Base-by-base conservation (phyloP, 2,329 filamentous ascomycete species). In the Pezicula radicicola region DNA sequence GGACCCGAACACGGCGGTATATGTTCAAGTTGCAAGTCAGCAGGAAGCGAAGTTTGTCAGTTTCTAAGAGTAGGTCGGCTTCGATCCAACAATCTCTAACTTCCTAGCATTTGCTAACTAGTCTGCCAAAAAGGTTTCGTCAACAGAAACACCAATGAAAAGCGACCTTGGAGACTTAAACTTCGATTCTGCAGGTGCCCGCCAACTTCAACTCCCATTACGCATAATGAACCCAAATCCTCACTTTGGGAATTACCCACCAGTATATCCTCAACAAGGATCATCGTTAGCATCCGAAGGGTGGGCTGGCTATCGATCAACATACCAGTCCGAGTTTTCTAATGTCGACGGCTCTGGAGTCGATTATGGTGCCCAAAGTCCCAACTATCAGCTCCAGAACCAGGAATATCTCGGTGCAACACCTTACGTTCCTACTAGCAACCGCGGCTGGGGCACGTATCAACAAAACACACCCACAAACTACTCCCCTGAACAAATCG, bases 11-110 rank as follows among this genome's bases (percentile, higher is more conserved):
- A 87, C 63, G 88, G 87, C n/a, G 84, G 86, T 5, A 60, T 60
- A n/a, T 97, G 93, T 70, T 76, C 80, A 10, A 96, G 92, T 68
- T 97, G 93, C 75, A 87, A 84, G 63, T 83, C 77, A 55, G 87
- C 92, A 48, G 87, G 88, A 12, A 74, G 80, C 25, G 81, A 85
- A 19, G 74, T 78, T 6, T 97, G 93, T 67, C 81, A 86, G 52
- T 97, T 96, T 65, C 75, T 95, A 57, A 81, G 93, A 70, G 93
- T 96, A 77, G 66, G 71, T 54, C 45, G 37, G 40, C 35, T 6
- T 21, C 15, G 21, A 39, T 10, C 41, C 33, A 28, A 6, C 18
- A 49, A 35, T 25, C 37, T 9, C n/a, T 49, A 41, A 43, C 33
- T 25, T 45, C 25, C 41, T 41, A 51, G 36, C 48, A 57, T 39